Evolutionary conservation across 2,329 filamentous ascomycete genomes (phyloP), one percentile per base, ranked within the genome.

Genomic region (Dryadomyces quercivorus): DNA sequence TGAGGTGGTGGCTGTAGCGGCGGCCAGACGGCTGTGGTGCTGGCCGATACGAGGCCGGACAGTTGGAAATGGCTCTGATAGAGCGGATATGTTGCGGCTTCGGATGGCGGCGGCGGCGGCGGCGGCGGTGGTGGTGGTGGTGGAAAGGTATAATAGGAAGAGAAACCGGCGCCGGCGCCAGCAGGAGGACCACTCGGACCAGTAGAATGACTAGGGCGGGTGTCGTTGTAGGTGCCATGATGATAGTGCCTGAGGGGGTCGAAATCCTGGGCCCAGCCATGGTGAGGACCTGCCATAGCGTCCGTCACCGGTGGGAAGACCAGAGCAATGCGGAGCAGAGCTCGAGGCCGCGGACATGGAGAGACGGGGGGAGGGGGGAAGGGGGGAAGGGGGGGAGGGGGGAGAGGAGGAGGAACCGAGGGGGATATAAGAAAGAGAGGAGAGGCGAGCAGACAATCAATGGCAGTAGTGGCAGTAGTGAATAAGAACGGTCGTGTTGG

Each of bases 341-440:
- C 50, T 63, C 63, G 55, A 64, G 49, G 62, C 61, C 56, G 64
- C 60, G 63, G 66, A 66, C 67, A 69, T 70, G 63, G 60, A 60
- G 59, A 34, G 22, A 51, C 18, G 21, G 53, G 45, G 36, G 22
- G 22, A 45, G 20, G 42, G 10, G 12, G 31, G 15, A 51, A 13
- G 36, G 12, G 16, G 20, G 18, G n/a, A 42, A 22, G 13, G 13
- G 15, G 36, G 5, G 15, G 3, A 31, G 15, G 15, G 18, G 34
- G 16, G 20, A 31, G 2, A 42, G 36, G 3, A 7, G 18, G 6
- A 21, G 47, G 26, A 31, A 8, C 8, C 26, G 12, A 20, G 34
- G 34, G 10, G 34, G 48, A 13, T 21, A 50, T 20, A n/a, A 16
- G 13, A 18, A 8, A 40, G 31, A 20, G 34, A 5, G 6, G 20